Conservation (phyloP, 2,329 filamentous ascomycete species). For the Grosmannia huntii region DNA sequence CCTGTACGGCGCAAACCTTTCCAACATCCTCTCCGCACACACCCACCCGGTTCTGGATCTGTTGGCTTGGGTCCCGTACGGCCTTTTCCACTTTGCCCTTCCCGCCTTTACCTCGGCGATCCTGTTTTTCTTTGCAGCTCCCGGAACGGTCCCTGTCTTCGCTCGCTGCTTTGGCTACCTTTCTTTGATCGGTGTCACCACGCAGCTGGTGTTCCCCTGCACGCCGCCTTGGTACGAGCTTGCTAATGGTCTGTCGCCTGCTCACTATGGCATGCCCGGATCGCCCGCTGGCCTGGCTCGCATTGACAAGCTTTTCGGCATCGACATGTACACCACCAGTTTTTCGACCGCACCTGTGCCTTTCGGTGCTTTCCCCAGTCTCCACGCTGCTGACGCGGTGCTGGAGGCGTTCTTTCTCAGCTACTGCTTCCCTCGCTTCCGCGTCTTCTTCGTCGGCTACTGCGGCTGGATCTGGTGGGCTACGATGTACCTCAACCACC, state of each 20-base stretch:
- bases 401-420: slow-evolving; percentile 88
- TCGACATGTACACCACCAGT: slow-evolving; percentile 85
- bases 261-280: slow-evolving; percentile 82
- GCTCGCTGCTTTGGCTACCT: slow-evolving; percentile 85
- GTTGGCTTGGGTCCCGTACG: slow-evolving; percentile 87
- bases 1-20: slow-evolving; percentile 87
- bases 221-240: slow-evolving; percentile 97
- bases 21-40: slow-evolving; percentile 88
- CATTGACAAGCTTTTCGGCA: slow-evolving; percentile 77
- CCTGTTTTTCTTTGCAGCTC: slow-evolving; percentile 81
- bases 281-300: slow-evolving; percentile 81
- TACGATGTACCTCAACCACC: slow-evolving; percentile 95
- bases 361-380: slow-evolving; percentile 87
- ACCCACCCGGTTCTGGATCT: slow-evolving; percentile 74
- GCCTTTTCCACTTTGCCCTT: slow-evolving; percentile 77
- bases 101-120: slow-evolving; percentile 66
- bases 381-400: slow-evolving; percentile 82
- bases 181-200: slow-evolving; percentile 75
- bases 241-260: slow-evolving; percentile 76
- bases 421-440: slow-evolving; percentile 75
- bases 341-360: slow-evolving; percentile 86
- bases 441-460: slow-evolving; percentile 70
- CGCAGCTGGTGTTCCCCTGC: slow-evolving; percentile 85
- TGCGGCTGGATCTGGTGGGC: slow-evolving; percentile 95
- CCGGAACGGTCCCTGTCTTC: slow-evolving; percentile 73